Conservation (phyloP, 2,329 filamentous ascomycete species). For the Aspergillus japonicus region DNA sequence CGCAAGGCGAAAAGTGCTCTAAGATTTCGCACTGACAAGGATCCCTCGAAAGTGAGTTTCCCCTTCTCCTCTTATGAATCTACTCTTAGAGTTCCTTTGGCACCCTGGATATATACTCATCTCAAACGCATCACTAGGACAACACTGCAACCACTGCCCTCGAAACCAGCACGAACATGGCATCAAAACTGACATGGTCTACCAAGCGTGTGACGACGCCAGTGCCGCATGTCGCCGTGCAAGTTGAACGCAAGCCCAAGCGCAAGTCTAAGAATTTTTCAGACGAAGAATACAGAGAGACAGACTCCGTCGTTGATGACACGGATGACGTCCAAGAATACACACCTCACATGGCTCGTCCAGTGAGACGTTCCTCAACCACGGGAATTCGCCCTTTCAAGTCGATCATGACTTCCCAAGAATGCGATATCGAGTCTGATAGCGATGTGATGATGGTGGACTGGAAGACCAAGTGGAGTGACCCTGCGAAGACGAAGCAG, state of each 20-base stretch:
- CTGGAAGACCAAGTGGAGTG: neutral
- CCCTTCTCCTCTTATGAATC: too few relatives aligned
- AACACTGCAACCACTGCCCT: neutral
- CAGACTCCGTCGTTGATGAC: neutral
- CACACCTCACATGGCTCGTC: neutral
- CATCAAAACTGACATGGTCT: neutral
- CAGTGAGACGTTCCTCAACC: neutral
- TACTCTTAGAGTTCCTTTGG: too few relatives aligned
- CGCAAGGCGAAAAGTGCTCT: conserved; percentile 16
- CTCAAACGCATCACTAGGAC: neutral
- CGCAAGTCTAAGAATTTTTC: neutral
- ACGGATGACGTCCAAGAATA: neutral
- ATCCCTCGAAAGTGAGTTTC: too few relatives aligned
- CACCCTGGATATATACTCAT: neutral
- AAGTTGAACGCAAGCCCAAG: neutral
- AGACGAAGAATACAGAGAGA: neutral
- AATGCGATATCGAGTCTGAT: neutral
- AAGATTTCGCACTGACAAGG: neutral
- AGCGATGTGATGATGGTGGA: neutral
- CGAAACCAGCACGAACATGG: neutral
- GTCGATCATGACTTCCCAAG: neutral
- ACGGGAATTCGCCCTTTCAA: neutral
- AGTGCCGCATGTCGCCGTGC: too few relatives aligned
- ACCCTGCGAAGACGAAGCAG: neutral
- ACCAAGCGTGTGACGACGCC: neutral